These are phyloP conservation scores for Wickerhamomyces bisporus DNA, from an alignment of 805 yeast genomes.

Conservation along the genomic window DNA sequence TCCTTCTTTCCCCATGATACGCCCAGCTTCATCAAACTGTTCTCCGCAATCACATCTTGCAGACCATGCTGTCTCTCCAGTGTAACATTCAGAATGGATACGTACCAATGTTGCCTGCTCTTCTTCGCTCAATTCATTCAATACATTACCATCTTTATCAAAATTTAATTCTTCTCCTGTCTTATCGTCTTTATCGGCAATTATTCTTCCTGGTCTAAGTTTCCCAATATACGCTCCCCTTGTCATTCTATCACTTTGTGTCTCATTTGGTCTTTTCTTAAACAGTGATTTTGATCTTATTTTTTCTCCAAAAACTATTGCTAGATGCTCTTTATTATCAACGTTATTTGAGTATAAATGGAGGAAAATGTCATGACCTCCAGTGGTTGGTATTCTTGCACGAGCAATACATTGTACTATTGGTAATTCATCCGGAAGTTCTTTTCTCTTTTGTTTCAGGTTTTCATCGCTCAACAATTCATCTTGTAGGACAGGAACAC, in stretches of 20 bases:
- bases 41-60: constrained; percentile 99
- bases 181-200: constrained; percentile 58
- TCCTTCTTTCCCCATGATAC: constrained; percentile 81
- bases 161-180: constrained; percentile 35
- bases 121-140: constrained; percentile 16
- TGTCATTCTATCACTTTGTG: constrained; percentile 95
- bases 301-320: constrained; percentile 93
- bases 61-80: constrained; percentile 99
- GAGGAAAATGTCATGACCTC: constrained; percentile 88
- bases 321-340: constrained; percentile 91
- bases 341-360: constrained; percentile 83
- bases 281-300: constrained; percentile 75
- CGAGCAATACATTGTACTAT: constrained; percentile 82
- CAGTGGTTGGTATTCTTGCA: constrained; percentile 94
- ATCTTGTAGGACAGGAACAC: constrained; percentile 17
- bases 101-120: constrained; percentile 63
- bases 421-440: constrained; percentile 58
- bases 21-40: constrained; percentile 96
- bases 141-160: constrained; percentile 34
- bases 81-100: constrained; percentile 95
- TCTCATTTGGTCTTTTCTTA: constrained; percentile 55
- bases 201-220: constrained; percentile 76
- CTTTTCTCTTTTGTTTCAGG: constrained; percentile 27
- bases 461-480: constrained; percentile 7
- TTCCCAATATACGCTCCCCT: constrained; percentile 95